Percentiles rank a stretch among this genome's conserved stretches.
phyloP scores from a whole-genome alignment of 202 grass and related monocot genomes.

The Zizania palustris region DNA sequence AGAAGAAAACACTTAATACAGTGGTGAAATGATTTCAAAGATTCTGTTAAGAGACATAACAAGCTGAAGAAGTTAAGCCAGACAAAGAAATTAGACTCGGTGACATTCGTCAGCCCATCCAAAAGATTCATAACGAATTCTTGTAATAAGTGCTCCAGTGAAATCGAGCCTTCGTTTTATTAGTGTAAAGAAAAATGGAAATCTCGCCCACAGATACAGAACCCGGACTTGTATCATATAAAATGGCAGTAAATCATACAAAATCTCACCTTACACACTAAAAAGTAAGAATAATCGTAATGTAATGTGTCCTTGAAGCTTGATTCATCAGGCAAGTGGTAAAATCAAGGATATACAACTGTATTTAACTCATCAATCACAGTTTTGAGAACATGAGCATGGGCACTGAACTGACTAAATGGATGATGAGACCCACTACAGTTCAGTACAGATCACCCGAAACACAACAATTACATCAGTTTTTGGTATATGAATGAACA shows the following conservation, averaged over 20 bases:
- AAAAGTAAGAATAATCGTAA: not conserved
- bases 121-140: not conserved
- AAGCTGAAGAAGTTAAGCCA: not conserved
- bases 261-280: not conserved
- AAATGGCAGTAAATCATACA: not conserved
- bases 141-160: not conserved
- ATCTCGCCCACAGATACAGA: not conserved
- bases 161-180: not conserved
- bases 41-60: not conserved
- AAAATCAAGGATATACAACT: slow-evolving; percentile 19
- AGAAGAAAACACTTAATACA: not conserved
- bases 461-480: slow-evolving; percentile 6
- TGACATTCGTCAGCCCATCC: not conserved
- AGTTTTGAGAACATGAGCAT: slow-evolving; percentile 14
- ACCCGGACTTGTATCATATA: not conserved
- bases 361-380: slow-evolving; percentile 36
- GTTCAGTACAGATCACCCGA: slow-evolving; percentile 19
- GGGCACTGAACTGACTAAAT: slow-evolving; percentile 29
- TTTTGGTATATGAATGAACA: slow-evolving; percentile 30
- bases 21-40: not conserved
- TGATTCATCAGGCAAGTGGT: not conserved
- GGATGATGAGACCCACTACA: slow-evolving; percentile 17
- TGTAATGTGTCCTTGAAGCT: slow-evolving; percentile 4
- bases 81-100: not conserved
- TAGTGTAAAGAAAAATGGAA: not conserved